A percentile compares a stretch with the other conserved stretches of the same genome.
These are phyloP conservation scores for Exophiala xenobiotica DNA, from an alignment of 2,329 filamentous ascomycete species.

Conservation along the genomic window DNA sequence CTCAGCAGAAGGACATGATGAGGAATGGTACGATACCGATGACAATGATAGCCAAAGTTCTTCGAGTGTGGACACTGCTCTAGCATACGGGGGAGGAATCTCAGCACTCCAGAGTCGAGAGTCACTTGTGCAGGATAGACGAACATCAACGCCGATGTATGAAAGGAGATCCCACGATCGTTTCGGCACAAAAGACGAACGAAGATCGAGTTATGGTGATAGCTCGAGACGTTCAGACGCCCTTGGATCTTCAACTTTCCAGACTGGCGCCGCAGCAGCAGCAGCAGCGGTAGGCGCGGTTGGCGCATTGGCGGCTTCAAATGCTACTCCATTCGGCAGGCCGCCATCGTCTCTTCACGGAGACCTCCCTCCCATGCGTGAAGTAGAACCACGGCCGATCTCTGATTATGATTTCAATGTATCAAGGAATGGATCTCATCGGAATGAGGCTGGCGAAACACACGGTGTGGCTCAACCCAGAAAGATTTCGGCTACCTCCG, in stretches of 20 bases:
- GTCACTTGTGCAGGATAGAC: conserved; percentile 54
- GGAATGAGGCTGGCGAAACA: neutral
- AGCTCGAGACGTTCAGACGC: neutral
- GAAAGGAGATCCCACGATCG: neutral
- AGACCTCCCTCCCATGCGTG: conserved; percentile 57
- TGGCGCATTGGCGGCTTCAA: conserved; percentile 40
- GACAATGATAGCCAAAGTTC: conserved; percentile 50
- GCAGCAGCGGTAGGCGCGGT: conserved; percentile 44
- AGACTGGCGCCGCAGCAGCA: conserved; percentile 42
- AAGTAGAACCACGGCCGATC: conserved; percentile 44
- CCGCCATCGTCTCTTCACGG: conserved; percentile 5
- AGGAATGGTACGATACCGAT: conserved; percentile 60
- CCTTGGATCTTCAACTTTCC: conserved; percentile 26
- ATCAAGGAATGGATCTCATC: neutral
- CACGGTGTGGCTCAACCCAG: conserved; percentile 3
- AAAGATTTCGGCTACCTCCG: conserved; percentile 35
- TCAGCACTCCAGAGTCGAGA: conserved; percentile 48
- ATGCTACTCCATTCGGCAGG: neutral
- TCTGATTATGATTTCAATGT: conserved; percentile 11
- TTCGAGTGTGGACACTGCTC: conserved; percentile 54
- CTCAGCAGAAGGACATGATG: conserved; percentile 43
- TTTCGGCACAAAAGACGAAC: conserved; percentile 39
- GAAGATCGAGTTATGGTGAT: neutral
- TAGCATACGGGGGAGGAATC: conserved; percentile 59
- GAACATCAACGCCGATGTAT: conserved; percentile 37